Percentiles rank a stretch among this genome's conserved stretches.
Conservation (phyloP, 306 rosid species). For the Lathyrus aphaca region DNA sequence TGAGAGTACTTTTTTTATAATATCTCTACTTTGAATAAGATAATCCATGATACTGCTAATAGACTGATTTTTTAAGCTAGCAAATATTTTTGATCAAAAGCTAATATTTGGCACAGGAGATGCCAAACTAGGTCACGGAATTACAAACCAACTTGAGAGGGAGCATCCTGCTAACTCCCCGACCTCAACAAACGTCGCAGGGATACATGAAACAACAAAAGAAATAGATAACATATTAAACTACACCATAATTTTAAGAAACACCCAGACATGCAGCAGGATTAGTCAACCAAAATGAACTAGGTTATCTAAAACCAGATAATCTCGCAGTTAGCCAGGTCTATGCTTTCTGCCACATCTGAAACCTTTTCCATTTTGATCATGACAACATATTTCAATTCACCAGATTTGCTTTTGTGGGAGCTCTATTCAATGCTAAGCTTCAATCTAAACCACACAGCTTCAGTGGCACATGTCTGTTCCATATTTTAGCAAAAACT, state of each 20-base stretch:
- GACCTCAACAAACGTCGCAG: neutral
- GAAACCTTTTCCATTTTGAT: neutral
- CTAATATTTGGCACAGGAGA: neutral
- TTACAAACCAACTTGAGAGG: neutral
- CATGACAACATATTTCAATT: neutral
- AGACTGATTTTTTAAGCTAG: neutral
- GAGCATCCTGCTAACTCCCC: neutral
- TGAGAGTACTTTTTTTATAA: neutral
- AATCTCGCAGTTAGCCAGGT: neutral
- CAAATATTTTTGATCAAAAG: neutral
- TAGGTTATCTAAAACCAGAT: neutral
- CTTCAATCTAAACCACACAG: neutral
- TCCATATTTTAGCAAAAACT: neutral
- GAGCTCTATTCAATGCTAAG: neutral
- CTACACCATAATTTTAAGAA: neutral
- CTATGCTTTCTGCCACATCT: neutral
- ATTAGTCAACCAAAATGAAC: constrained; percentile 1
- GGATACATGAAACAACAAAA: neutral
- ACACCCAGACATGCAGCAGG: neutral
- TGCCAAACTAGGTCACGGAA: neutral
- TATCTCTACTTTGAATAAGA: constrained; percentile 15
- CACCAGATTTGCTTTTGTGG: neutral
- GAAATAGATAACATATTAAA: neutral
- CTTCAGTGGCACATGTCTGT: neutral
- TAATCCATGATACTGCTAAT: constrained; percentile 12